Evolutionary conservation across 345 rosid species (phyloP).

Genomic region (Gossypium turneri): DNA sequence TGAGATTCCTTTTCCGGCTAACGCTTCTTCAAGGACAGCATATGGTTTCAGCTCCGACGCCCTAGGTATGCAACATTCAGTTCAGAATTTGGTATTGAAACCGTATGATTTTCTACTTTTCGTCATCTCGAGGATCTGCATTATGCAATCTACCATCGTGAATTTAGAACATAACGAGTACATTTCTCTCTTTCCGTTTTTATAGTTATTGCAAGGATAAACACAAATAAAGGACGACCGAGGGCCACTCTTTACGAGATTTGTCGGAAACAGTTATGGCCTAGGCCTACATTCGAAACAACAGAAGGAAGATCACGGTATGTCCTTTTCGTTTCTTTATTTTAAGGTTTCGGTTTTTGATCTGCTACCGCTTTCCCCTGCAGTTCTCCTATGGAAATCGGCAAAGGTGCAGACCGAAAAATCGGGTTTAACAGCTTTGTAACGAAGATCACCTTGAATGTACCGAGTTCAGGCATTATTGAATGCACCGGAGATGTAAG

Average conservation of each 20-base stretch:
- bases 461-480: constrained; percentile 46
- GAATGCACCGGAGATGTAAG: constrained; percentile 53
- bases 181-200: constrained; percentile 10
- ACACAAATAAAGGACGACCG: constrained; percentile 82
- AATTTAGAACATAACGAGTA: neutral
- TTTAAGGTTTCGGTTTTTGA: no score
- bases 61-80: constrained; percentile 34
- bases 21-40: constrained; percentile 16
- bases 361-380: neutral
- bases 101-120: no score
- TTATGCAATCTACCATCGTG: neutral
- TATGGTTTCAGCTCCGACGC: constrained; percentile 1
- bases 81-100: neutral
- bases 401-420: constrained; percentile 23
- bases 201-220: constrained; percentile 53
- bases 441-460: constrained; percentile 44
- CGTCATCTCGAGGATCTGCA: neutral
- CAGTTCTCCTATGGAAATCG: constrained; percentile 46
- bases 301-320: constrained; percentile 26
- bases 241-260: constrained; percentile 57
- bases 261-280: constrained; percentile 73
- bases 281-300: constrained; percentile 57
- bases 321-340: neutral
- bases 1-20: neutral
- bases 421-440: constrained; percentile 47